Conservation (phyloP, 2,329 filamentous ascomycete species). For the Tolypocladium sp. region DNA sequence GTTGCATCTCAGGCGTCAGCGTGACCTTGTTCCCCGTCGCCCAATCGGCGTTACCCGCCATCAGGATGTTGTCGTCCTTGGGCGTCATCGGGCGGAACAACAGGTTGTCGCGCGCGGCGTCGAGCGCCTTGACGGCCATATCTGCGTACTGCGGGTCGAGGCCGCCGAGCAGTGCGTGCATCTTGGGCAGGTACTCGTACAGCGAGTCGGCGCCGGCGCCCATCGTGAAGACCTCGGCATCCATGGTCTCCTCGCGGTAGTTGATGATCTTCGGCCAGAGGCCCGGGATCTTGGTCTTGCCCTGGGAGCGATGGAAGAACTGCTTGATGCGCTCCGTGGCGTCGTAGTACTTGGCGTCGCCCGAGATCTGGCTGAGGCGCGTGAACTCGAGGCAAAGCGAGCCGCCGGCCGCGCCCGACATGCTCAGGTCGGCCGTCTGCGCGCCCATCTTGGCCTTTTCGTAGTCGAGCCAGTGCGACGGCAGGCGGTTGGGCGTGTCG, state of each 20-base stretch:
- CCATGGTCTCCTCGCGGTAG: slow-evolving; percentile 41
- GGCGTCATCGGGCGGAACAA: slow-evolving; percentile 62
- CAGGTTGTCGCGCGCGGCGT: slow-evolving; percentile 50
- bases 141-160: slow-evolving; percentile 50
- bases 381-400: slow-evolving; percentile 69
- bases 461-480: slow-evolving; percentile 37
- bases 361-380: slow-evolving; percentile 63
- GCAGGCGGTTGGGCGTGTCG: slow-evolving; percentile 45
- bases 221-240: slow-evolving; percentile 29
- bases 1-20: slow-evolving; percentile 33
- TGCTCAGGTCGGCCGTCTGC: slow-evolving; percentile 24
- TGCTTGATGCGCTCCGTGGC: slow-evolving; percentile 66
- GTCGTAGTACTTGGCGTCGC: slow-evolving; percentile 65
- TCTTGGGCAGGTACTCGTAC: slow-evolving; percentile 54
- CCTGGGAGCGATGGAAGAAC: slow-evolving; percentile 56
- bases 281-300: slow-evolving; percentile 58
- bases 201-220: slow-evolving; percentile 38
- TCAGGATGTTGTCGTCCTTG: slow-evolving; percentile 48
- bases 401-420: slow-evolving; percentile 41
- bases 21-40: slow-evolving; percentile 14
- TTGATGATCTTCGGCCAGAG: slow-evolving; percentile 63
- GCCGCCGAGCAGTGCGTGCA: slow-evolving; percentile 55
- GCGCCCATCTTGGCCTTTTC: slow-evolving; percentile 25
- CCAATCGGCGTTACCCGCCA: slow-evolving; percentile 36
- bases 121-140: slow-evolving; percentile 56